Percentiles rank a stretch among this genome's conserved stretches.
phyloP scores from a whole-genome alignment of 2,329 filamentous ascomycete genomes.

The Botrytis sinoallii region DNA sequence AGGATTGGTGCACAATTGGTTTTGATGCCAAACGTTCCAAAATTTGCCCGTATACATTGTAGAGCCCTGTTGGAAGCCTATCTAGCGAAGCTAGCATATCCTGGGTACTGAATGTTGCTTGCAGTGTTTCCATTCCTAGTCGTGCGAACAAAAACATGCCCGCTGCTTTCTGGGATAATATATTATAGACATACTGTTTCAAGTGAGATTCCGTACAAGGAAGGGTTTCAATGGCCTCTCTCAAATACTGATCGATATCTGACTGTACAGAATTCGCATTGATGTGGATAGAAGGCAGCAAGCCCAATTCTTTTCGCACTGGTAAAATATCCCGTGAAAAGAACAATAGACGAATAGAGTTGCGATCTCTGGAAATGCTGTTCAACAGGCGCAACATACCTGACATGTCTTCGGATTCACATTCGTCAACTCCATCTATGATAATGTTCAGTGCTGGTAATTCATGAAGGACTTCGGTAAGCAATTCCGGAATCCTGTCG shows the following conservation, averaged over 20 bases:
- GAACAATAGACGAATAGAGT: conserved; percentile 10
- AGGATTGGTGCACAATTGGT: not conserved
- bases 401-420: conserved; percentile 9
- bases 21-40: conserved; percentile 12
- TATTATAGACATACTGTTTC: conserved; percentile 17
- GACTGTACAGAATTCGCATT: not conserved
- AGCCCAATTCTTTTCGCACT: conserved; percentile 12
- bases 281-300: conserved; percentile 3
- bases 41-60: conserved; percentile 15
- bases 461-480: conserved; percentile 1
- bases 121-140: conserved; percentile 14
- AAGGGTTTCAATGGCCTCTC: conserved; percentile 13
- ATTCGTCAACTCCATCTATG: conserved; percentile 18
- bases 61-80: conserved; percentile 9
- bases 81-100: conserved; percentile 17
- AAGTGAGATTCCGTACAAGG: conserved; percentile 15
- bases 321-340: conserved; percentile 17
- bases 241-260: conserved; percentile 16
- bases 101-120: conserved; percentile 15
- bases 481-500: conserved; percentile 9
- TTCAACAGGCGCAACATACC: conserved; percentile 11
- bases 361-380: not conserved
- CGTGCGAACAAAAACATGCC: conserved; percentile 19
- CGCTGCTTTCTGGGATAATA: conserved; percentile 10
- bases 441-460: conserved; percentile 12